These are phyloP conservation scores for Aspergillus oerlinghausenensis DNA, from an alignment of 2,329 filamentous ascomycete species.

Conservation along the genomic window DNA sequence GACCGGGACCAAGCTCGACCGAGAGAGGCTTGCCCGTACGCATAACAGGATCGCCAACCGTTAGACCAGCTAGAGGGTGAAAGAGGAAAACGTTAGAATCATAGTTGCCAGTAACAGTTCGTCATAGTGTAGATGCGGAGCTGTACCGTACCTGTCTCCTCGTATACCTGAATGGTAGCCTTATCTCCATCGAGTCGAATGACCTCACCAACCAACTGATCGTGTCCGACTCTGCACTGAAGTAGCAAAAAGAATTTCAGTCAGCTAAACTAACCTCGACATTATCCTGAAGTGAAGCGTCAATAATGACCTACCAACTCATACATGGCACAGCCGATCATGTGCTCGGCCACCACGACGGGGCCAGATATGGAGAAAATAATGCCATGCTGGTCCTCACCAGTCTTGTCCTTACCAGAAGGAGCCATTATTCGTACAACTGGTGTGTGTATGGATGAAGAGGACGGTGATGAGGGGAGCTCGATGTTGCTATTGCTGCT, in stretches of 20 bases:
- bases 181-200: constrained; percentile 96
- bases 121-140: constrained; percentile 7
- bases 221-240: constrained; percentile 85
- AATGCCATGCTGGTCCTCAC: constrained; percentile 56
- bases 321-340: constrained; percentile 99
- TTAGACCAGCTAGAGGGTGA: constrained; percentile 66
- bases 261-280: constrained; percentile 4
- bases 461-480: constrained; percentile 17
- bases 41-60: constrained; percentile 85
- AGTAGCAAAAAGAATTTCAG: background rate
- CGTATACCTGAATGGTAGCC: constrained; percentile 97
- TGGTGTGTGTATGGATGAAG: constrained; percentile 21
- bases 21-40: constrained; percentile 94
- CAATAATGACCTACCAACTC: constrained; percentile 66
- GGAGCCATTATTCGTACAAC: constrained; percentile 38
- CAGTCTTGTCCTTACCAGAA: constrained; percentile 43
- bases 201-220: constrained; percentile 90
- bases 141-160: constrained; percentile 85
- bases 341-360: constrained; percentile 94
- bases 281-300: constrained; percentile 1
- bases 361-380: constrained; percentile 75
- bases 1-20: constrained; percentile 91
- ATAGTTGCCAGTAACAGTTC: background rate
- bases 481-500: constrained; percentile 12
- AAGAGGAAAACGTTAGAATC: constrained; percentile 5